Conservation (phyloP, 805 yeast species). For the Saturnispora diversa region DNA sequence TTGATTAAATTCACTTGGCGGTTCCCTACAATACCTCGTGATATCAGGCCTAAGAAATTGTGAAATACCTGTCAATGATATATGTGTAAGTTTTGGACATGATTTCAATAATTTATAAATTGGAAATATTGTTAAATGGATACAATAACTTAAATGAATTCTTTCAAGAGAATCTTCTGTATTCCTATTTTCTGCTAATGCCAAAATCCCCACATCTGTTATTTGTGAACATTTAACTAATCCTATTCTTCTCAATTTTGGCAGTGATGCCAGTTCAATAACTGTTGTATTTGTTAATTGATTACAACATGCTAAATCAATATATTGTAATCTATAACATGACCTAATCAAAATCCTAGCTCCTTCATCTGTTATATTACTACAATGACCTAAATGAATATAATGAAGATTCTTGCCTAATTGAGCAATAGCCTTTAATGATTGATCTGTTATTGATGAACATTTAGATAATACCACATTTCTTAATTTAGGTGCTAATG, state of each 20-base stretch:
- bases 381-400: slow-evolving; percentile 90
- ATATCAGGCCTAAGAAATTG: slow-evolving; percentile 85
- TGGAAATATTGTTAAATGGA: slow-evolving; percentile 70
- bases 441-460: slow-evolving; percentile 72
- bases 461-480: slow-evolving; percentile 89
- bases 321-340: slow-evolving; percentile 82
- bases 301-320: slow-evolving; percentile 90
- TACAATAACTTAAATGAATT: slow-evolving; percentile 87
- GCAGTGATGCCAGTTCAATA: slow-evolving; percentile 64
- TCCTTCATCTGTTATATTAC: slow-evolving; percentile 82
- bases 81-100: slow-evolving; percentile 82
- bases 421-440: slow-evolving; percentile 60
- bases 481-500: slow-evolving; percentile 75
- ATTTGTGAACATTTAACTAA: slow-evolving; percentile 84
- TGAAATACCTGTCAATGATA: slow-evolving; percentile 84
- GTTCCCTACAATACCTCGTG: slow-evolving; percentile 78
- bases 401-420: slow-evolving; percentile 79
- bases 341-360: slow-evolving; percentile 63
- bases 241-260: slow-evolving; percentile 83
- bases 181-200: slow-evolving; percentile 51
- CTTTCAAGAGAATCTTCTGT: slow-evolving; percentile 77
- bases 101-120: slow-evolving; percentile 63
- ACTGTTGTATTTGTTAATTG: slow-evolving; percentile 82
- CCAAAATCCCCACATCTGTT: slow-evolving; percentile 74
- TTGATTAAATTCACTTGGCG: slow-evolving; percentile 86